Percentiles rank a stretch among this genome's conserved stretches.
Conservation (phyloP, 2,329 filamentous ascomycete species). For the Rhexocercosporidium sp. region DNA sequence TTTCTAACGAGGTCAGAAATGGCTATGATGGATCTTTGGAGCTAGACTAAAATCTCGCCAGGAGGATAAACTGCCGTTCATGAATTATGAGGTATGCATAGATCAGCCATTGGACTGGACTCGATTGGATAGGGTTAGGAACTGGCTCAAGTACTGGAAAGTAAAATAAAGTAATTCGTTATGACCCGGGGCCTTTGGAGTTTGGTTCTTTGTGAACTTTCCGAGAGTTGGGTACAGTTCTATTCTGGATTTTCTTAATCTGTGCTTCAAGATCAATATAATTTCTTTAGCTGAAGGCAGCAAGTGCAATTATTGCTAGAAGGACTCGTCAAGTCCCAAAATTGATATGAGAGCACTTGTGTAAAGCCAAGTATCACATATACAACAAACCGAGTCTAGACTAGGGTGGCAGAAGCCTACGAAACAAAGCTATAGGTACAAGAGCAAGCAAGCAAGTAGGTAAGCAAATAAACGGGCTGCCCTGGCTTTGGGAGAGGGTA, state of each 20-base stretch:
- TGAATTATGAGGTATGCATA: constrained; percentile 12
- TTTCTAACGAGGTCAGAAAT: background rate
- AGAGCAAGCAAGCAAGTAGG: background rate
- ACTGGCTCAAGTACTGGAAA: background rate
- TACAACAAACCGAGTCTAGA: background rate
- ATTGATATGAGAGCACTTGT: background rate
- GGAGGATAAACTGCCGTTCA: constrained; percentile 11
- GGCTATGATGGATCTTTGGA: background rate
- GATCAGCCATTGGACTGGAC: background rate
- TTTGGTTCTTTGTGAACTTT: too few relatives aligned
- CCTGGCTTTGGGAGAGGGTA: background rate
- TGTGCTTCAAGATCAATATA: too few relatives aligned
- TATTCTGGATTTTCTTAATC: too few relatives aligned
- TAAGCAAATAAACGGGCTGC: background rate
- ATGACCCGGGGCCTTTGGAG: background rate
- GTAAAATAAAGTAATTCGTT: constrained; percentile 2
- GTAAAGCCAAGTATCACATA: background rate
- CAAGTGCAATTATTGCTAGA: too few relatives aligned
- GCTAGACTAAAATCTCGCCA: constrained; percentile 2
- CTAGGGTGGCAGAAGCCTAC: background rate
- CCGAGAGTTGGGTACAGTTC: too few relatives aligned
- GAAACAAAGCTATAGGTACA: background rate
- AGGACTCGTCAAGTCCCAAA: background rate
- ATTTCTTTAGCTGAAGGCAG: too few relatives aligned
- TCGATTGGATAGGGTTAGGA: background rate